These are phyloP conservation scores for Paragyromitra xinjiangensis DNA, from an alignment of 495 filamentous ascomycete species.

Conservation along the genomic window DNA sequence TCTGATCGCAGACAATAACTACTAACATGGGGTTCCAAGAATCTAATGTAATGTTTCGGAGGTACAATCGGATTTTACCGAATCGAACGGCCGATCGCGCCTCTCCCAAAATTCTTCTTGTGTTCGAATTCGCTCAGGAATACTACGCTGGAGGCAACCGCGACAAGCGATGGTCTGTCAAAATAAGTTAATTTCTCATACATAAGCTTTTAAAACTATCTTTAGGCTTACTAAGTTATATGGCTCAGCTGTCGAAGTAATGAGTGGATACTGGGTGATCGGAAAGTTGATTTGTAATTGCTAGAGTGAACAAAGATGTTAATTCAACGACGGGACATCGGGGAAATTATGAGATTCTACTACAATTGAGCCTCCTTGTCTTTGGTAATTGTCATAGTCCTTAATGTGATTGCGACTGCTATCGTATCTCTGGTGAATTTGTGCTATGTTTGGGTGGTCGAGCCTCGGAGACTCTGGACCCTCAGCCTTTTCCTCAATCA, in stretches of 20 bases:
- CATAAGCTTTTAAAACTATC: not conserved
- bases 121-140: not conserved
- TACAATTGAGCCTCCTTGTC: not conserved
- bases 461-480: not conserved
- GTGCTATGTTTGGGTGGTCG: not conserved
- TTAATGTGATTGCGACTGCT: not conserved
- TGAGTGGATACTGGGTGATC: not conserved
- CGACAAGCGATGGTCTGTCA: not conserved
- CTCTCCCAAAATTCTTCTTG: not conserved
- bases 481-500: conserved; percentile 1
- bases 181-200: not conserved
- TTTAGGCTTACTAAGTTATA: conserved; percentile 15
- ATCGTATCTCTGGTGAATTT: not conserved
- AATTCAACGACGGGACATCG: not conserved
- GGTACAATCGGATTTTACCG: not conserved
- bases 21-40: not conserved
- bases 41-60: conserved; percentile 1
- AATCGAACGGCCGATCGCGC: not conserved
- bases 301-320: not conserved
- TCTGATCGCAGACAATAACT: not conserved
- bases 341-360: not conserved
- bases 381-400: not conserved
- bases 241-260: not conserved
- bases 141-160: not conserved
- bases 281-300: conserved; percentile 15